These are phyloP conservation scores for Pseudovirgaria hyperparasitica DNA, from an alignment of 2,329 filamentous ascomycete genomes.

Conservation along the genomic window DNA sequence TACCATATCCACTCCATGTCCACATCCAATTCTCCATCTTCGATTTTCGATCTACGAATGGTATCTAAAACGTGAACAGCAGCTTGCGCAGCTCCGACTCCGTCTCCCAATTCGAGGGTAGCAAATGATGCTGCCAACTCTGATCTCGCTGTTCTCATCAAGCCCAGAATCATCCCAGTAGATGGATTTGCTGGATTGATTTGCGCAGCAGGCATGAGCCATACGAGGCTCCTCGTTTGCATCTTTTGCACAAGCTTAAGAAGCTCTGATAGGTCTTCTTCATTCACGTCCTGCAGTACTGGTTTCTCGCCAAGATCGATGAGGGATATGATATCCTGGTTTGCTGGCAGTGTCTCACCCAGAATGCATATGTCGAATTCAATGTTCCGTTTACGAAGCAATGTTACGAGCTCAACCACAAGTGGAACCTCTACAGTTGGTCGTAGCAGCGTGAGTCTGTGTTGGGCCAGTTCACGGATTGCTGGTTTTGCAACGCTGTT, in stretches of 20 bases:
- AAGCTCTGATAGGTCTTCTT: not conserved
- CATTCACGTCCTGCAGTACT: slow-evolving; percentile 1
- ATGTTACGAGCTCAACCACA: not conserved
- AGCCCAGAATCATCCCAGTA: not conserved
- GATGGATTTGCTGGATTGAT: slow-evolving; percentile 2
- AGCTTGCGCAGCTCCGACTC: no score
- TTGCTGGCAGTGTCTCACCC: not conserved
- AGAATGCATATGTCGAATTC: not conserved
- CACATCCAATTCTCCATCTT: no score
- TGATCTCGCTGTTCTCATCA: not conserved
- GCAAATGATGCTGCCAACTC: slow-evolving; percentile 3
- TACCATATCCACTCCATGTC: no score
- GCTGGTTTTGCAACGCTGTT: slow-evolving; percentile 7
- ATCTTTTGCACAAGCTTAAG: not conserved
- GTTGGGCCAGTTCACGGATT: not conserved
- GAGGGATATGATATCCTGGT: slow-evolving; percentile 6
- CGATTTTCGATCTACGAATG: no score
- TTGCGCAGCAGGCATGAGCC: slow-evolving; percentile 5
- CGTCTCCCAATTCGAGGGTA: no score
- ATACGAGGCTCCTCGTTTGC: slow-evolving; percentile 1
- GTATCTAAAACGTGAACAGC: no score
- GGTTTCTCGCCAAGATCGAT: not conserved
- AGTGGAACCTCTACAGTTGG: slow-evolving; percentile 1
- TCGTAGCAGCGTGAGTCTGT: no score
- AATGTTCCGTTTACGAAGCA: not conserved